Conservation (phyloP, 2,329 filamentous ascomycete genomes). For the Scedosporium apiospermum region DNA sequence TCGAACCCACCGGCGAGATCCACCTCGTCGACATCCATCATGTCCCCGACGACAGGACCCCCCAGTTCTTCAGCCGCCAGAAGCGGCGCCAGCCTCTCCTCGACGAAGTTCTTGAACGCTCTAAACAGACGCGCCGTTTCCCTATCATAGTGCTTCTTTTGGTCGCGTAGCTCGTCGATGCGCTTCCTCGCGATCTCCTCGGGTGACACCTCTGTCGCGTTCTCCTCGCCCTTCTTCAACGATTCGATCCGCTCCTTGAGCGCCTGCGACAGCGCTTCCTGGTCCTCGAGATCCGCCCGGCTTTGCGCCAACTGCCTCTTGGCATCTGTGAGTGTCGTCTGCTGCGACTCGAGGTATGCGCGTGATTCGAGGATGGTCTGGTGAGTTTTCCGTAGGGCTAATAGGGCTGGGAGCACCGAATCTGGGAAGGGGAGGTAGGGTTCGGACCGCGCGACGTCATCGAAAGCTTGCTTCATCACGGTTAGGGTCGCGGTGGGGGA, state of each 20-base stretch:
- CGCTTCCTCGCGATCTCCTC: constrained; percentile 54
- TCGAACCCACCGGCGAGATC: constrained; percentile 52
- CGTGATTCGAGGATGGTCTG: constrained; percentile 56
- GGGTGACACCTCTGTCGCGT: constrained; percentile 47
- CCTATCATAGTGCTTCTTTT: constrained; percentile 49
- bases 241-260: constrained; percentile 47
- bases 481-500: constrained; percentile 20
- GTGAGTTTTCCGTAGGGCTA: constrained; percentile 61
- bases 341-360: constrained; percentile 41
- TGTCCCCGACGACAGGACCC: constrained; percentile 70
- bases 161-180: constrained; percentile 48
- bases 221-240: constrained; percentile 47
- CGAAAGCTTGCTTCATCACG: constrained; percentile 56
- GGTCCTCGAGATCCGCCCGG: constrained; percentile 40
- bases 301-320: constrained; percentile 41
- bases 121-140: constrained; percentile 53
- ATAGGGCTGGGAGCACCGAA: constrained; percentile 60
- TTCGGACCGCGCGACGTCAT: constrained; percentile 48
- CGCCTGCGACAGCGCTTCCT: constrained; percentile 43
- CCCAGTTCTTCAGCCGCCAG: constrained; percentile 76
- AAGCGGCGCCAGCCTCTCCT: constrained; percentile 61
- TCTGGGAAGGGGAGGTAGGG: constrained; percentile 57
- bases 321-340: constrained; percentile 29
- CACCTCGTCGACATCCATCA: constrained; percentile 53
- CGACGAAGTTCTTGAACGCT: constrained; percentile 61